Conservation (phyloP, 2,329 filamentous ascomycete species). For the Zymoseptoria passerinii region DNA sequence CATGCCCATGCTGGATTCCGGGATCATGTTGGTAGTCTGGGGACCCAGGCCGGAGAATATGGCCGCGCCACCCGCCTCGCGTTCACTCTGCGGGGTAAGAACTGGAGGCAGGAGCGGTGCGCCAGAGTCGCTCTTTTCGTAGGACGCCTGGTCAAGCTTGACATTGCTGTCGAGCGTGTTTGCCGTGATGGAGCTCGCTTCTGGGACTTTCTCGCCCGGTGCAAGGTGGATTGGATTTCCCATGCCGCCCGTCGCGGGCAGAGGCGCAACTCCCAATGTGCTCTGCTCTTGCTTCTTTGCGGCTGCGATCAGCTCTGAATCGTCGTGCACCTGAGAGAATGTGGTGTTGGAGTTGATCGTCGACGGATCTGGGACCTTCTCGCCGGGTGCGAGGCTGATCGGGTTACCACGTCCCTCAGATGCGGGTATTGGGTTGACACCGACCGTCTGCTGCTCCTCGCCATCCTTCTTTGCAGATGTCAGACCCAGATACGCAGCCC, state of each 20-base stretch:
- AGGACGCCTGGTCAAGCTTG: conserved; percentile 70
- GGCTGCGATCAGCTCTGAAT: conserved; percentile 49
- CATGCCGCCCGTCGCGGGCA: conserved; percentile 49
- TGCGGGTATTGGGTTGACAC: conserved; percentile 52
- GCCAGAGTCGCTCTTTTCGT: conserved; percentile 65
- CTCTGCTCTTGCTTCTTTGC: conserved; percentile 13
- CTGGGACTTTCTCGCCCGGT: conserved; percentile 74
- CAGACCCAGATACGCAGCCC: conserved; percentile 3
- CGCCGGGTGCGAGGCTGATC: conserved; percentile 66
- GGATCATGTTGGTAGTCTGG: conserved; percentile 58
- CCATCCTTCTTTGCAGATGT: conserved; percentile 6
- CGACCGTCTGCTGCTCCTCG: conserved; percentile 36
- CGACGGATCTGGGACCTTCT: conserved; percentile 64
- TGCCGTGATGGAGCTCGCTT: conserved; percentile 52
- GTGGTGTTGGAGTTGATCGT: conserved; percentile 62
- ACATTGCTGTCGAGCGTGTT: conserved; percentile 62
- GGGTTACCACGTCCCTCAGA: conserved; percentile 62
- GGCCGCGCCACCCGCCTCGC: conserved; percentile 31
- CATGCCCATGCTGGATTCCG: conserved; percentile 74
- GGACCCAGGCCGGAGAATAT: conserved; percentile 42
- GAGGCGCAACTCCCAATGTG: conserved; percentile 47
- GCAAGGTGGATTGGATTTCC: conserved; percentile 74
- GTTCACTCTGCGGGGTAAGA: conserved; percentile 37
- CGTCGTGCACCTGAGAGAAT: conserved; percentile 54
- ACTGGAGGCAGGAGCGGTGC: conserved; percentile 40